Conservation (phyloP, 805 yeast genomes). For the Candida coquimbonensis region DNA sequence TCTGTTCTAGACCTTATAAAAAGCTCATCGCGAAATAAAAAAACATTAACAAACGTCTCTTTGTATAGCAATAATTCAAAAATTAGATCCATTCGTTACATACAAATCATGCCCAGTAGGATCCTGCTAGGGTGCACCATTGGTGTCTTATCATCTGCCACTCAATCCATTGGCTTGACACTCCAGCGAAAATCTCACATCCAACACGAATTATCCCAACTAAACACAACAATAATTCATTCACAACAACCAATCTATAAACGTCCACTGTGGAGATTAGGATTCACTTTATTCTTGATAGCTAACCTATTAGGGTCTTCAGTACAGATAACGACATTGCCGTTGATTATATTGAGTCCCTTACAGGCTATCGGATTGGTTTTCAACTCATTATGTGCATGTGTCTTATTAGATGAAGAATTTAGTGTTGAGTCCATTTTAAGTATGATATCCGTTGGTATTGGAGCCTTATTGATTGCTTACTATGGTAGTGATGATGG, state of each 20-base stretch:
- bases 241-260: conserved; percentile 7
- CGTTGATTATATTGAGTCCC: conserved; percentile 73
- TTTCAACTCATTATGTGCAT: conserved; percentile 71
- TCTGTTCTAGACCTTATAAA: too few species aligned
- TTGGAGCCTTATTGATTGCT: conserved; percentile 77
- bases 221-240: neutral
- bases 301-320: conserved; percentile 77
- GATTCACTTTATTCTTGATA: conserved; percentile 60
- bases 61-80: neutral
- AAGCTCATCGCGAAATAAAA: neutral
- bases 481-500: conserved; percentile 56
- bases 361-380: conserved; percentile 84
- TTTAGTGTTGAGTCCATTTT: conserved; percentile 49
- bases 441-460: conserved; percentile 63
- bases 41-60: neutral
- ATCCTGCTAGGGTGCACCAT: conserved; percentile 56
- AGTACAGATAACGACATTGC: conserved; percentile 78
- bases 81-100: neutral
- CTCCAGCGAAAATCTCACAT: conserved; percentile 75
- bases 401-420: conserved; percentile 58
- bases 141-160: conserved; percentile 68
- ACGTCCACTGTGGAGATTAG: conserved; percentile 60
- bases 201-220: conserved; percentile 26
- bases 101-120: conserved; percentile 10
- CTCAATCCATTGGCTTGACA: conserved; percentile 77